Conservation (phyloP, 805 yeast genomes). For the Wickerhamiella kurtzmanii region DNA sequence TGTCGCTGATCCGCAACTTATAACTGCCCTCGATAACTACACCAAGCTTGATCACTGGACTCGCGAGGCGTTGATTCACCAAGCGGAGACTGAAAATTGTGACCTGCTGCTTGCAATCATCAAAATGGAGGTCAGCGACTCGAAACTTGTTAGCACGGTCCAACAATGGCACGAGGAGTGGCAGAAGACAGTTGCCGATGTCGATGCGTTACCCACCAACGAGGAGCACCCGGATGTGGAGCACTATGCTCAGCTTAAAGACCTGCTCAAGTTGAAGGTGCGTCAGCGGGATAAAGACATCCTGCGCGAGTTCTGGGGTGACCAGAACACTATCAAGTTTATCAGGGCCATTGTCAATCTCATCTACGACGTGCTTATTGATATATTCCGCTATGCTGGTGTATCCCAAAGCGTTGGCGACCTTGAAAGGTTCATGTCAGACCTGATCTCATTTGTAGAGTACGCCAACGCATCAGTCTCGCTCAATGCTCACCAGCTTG, state of each 20-base stretch:
- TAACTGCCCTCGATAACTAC: constrained; percentile 16
- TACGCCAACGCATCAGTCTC: constrained; percentile 36
- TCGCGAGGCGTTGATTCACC: constrained; percentile 21
- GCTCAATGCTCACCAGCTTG: constrained; percentile 46
- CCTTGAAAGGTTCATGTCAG: constrained; percentile 52
- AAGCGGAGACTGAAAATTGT: constrained; percentile 15
- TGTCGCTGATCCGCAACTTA: constrained; percentile 22
- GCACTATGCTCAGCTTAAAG: constrained; percentile 41
- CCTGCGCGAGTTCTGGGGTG: constrained; percentile 69
- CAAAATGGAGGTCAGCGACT: constrained; percentile 2
- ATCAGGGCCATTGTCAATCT: constrained; percentile 59
- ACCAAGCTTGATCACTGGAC: constrained; percentile 17
- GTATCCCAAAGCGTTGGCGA: constrained; percentile 52
- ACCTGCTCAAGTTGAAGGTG: constrained; percentile 47
- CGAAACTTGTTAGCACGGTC: constrained; percentile 12
- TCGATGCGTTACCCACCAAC: constrained; percentile 13
- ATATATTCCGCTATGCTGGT: constrained; percentile 51
- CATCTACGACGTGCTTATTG: constrained; percentile 62
- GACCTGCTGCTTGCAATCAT: constrained; percentile 17
- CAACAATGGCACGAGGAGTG: constrained; percentile 25
- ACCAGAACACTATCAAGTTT: constrained; percentile 64
- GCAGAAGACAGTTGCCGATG: constrained; percentile 24
- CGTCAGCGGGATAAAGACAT: constrained; percentile 65
- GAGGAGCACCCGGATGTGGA: constrained; percentile 27
- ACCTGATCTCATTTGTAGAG: constrained; percentile 47